Base-by-base conservation (phyloP, 2,329 filamentous ascomycete species). In the Trichoderma gracile region DNA sequence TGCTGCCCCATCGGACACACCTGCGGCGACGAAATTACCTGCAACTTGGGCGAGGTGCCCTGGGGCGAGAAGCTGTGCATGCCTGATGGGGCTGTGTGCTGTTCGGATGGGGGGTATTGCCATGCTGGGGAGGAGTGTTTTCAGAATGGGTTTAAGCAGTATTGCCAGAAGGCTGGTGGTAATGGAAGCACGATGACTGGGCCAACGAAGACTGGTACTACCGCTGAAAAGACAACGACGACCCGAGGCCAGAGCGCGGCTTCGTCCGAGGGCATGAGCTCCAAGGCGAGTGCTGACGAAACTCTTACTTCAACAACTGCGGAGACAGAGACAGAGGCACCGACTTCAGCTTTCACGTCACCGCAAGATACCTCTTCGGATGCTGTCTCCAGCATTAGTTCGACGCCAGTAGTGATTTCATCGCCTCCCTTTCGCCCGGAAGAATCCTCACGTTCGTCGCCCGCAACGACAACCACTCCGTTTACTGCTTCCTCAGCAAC, bases 1-100 rank as follows among this genome's bases (percentile, higher is more conserved):
- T 59, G 56, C 33, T 59, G 56, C 8, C 56, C 56, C 17, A 50
- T 59, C 42, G 56, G 56, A 10, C 21, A 50, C 8, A 8, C n/a
- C 4, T 59, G 56, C 27, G 3, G 46, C 21, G 56, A 49, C 15
- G 27, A 25, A 8, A 17, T 50, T 21, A 49, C 15, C 46, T 59
- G 56, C 17, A 33, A 40, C 9, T 10, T 59, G 4, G 56, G 56
- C 46, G 56, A 59, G 38, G 56, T 42, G 46, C 56, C 56, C 7
- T 59, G 56, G 19, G 56, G 56, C 17, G 56, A 59, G 9, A 59
- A 50, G 21, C 23, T 50, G n/a, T 59, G 56, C 12, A 59, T 59
- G 56, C 56, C 56, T 5, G 14, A 59, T 6, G 30, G 43, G 10
- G 45, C 45, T 1, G 45, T 59, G 6, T 59, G 56, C 45, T 59